Conservation (phyloP, 345 rosid species). For the Mercurialis annua region DNA sequence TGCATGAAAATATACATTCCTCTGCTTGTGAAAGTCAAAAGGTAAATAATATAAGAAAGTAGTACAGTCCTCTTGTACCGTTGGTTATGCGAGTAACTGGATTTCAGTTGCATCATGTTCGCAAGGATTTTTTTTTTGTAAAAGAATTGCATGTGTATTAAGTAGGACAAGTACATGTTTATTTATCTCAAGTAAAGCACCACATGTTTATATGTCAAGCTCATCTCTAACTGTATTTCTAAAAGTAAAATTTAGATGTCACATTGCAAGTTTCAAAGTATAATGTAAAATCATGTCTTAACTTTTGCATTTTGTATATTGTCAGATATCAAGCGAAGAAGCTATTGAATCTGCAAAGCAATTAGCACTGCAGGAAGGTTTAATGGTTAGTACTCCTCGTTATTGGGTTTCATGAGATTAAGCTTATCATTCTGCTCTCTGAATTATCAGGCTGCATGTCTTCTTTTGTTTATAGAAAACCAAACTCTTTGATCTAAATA, state of each 20-base stretch:
- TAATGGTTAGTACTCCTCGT: constrained; percentile 61
- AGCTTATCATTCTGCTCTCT: neutral
- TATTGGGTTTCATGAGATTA: neutral
- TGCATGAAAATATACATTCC: neutral
- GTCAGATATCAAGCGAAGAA: constrained; percentile 85
- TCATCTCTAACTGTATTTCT: neutral
- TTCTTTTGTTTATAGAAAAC: neutral
- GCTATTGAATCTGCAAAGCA: constrained; percentile 96
- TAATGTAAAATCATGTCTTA: neutral
- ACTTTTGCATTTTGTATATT: constrained; percentile 7
- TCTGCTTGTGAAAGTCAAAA: neutral
- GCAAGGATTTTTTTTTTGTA: neutral
- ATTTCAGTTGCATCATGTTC: neutral
- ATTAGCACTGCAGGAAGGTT: constrained; percentile 92
- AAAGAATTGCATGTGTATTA: neutral
- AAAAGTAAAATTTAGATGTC: constrained; percentile 1
- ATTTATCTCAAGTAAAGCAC: neutral
- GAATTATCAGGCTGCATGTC: neutral
- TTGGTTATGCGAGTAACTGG: neutral
- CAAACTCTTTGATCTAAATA: neutral
- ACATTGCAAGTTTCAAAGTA: neutral
- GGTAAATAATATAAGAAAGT: neutral
- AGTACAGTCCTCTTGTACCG: neutral
- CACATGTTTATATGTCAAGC: constrained; percentile 6
- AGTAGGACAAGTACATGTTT: constrained; percentile 4